phyloP scores from a whole-genome alignment of 129 eudicot genomes.

The Centaurea solstitialis region DNA sequence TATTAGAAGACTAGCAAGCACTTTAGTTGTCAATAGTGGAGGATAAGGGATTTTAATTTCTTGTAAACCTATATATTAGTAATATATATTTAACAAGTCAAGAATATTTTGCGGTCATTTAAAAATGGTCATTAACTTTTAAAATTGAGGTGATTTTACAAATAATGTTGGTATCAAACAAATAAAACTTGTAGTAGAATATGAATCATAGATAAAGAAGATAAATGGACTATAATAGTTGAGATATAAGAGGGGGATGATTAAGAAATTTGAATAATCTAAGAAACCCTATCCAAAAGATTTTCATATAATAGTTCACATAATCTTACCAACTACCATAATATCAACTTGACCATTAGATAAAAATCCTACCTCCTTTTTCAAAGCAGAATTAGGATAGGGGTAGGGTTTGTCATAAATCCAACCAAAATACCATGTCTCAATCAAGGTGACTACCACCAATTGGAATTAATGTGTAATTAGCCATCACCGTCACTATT shows the following conservation, averaged over 20 bases:
- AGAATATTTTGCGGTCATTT: too few relatives aligned
- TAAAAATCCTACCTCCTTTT: neutral
- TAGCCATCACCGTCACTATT: neutral
- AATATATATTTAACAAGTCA: too few relatives aligned
- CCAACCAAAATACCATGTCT: neutral
- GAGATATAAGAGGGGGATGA: neutral
- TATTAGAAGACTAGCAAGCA: neutral
- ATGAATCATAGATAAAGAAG: neutral
- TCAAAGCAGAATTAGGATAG: neutral
- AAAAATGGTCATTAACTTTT: too few relatives aligned
- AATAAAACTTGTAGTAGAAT: neutral
- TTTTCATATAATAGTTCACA: neutral
- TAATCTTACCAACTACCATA: neutral
- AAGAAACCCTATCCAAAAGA: neutral
- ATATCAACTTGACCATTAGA: neutral
- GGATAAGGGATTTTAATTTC: neutral
- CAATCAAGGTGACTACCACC: neutral
- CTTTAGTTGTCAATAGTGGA: neutral
- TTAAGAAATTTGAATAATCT: neutral
- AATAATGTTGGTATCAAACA: neutral
- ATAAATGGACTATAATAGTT: neutral
- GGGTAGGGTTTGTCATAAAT: constrained; percentile 6
- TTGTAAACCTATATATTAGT: neutral
- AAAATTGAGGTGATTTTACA: neutral
- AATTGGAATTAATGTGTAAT: neutral